These are phyloP conservation scores for Penicillium paneum DNA, from an alignment of 2,329 filamentous ascomycete species.

Conservation along the genomic window DNA sequence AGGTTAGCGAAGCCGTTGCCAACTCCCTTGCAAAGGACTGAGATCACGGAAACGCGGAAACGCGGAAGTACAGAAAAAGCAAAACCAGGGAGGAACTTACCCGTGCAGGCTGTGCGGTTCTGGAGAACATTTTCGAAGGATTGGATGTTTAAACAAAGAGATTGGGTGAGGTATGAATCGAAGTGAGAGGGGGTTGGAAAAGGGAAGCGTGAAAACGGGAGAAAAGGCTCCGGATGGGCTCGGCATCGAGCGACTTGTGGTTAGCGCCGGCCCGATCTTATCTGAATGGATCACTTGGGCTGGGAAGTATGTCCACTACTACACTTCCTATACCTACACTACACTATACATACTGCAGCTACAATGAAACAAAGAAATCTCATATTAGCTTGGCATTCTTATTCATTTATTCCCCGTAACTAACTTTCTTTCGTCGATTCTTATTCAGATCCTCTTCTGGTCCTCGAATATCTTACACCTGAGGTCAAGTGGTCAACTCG, in stretches of 20 bases:
- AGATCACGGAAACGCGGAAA: background rate
- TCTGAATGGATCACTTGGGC: conserved; percentile 3
- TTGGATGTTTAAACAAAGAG: conserved; percentile 17
- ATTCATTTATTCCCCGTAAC: background rate
- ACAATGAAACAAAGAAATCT: background rate
- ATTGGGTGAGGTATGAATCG: conserved; percentile 1
- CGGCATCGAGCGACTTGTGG: conserved; percentile 26
- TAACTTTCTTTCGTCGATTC: background rate
- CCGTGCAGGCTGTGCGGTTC: conserved; percentile 43
- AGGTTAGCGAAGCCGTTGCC: conserved; percentile 30
- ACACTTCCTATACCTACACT: background rate
- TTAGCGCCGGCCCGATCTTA: conserved; percentile 25
- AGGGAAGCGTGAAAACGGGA: conserved; percentile 24
- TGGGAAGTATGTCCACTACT: too few species aligned
- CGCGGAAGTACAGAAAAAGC: conserved; percentile 43
- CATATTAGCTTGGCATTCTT: conserved; percentile 1
- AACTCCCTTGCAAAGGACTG: background rate
- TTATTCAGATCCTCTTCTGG: conserved; percentile 2
- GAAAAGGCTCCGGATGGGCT: conserved; percentile 36
- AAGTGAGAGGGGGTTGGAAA: conserved; percentile 14
- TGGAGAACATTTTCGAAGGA: conserved; percentile 39
- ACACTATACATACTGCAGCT: background rate
- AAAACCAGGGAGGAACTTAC: conserved; percentile 40
- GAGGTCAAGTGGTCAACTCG: background rate
- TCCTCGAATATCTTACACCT: background rate